These are phyloP conservation scores for Pseudocercospora pini-densiflorae DNA, from an alignment of 2,329 filamentous ascomycete genomes.

Conservation along the genomic window DNA sequence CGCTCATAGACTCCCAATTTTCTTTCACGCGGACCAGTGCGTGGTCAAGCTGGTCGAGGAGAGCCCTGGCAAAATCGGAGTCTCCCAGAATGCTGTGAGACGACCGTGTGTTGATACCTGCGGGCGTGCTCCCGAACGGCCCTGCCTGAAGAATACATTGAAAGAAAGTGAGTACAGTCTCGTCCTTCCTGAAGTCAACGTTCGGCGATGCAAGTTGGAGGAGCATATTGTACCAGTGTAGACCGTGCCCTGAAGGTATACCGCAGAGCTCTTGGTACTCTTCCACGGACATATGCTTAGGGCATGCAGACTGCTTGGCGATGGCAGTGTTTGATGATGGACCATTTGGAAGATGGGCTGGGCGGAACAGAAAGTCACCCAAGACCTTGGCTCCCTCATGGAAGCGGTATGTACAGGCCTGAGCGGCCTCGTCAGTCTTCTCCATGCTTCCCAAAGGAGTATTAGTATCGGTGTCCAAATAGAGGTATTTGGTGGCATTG, in stretches of 20 bases:
- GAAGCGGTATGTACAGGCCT: constrained; percentile 44
- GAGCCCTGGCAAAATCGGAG: background rate
- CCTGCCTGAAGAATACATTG: constrained; percentile 63
- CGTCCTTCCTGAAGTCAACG: constrained; percentile 64
- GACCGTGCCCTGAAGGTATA: constrained; percentile 51
- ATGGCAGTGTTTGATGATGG: constrained; percentile 38
- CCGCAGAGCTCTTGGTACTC: constrained; percentile 60
- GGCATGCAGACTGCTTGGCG: constrained; percentile 56
- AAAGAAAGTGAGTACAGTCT: constrained; percentile 55
- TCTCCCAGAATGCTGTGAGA: constrained; percentile 58
- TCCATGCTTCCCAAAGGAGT: constrained; percentile 10
- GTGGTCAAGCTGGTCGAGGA: constrained; percentile 19
- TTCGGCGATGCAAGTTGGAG: constrained; percentile 57
- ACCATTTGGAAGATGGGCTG: constrained; percentile 27
- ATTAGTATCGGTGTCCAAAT: constrained; percentile 49
- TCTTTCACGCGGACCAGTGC: constrained; percentile 30
- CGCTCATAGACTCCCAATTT: constrained; percentile 37
- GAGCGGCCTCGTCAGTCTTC: constrained; percentile 18
- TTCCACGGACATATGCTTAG: constrained; percentile 51
- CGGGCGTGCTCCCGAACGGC: background rate
- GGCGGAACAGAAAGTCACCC: constrained; percentile 37
- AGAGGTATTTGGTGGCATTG: constrained; percentile 53
- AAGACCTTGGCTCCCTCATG: constrained; percentile 30
- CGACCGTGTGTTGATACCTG: constrained; percentile 44
- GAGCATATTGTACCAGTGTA: constrained; percentile 56